Evolutionary conservation across 306 rosid species (phyloP), one percentile per base, ranked within the genome.

Genomic region (Medicago arabica): DNA sequence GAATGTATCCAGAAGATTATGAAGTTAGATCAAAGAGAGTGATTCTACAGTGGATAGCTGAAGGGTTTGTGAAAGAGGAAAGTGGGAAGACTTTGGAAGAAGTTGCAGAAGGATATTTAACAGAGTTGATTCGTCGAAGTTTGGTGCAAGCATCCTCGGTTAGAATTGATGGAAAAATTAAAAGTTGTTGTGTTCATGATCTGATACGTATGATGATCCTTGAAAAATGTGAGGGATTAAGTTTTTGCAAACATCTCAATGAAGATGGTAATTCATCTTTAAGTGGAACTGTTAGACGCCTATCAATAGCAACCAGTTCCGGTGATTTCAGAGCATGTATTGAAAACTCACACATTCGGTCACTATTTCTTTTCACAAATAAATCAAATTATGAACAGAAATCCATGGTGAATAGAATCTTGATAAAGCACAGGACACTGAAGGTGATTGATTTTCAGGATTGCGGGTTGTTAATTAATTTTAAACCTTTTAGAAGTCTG

Each of bases 31-130:
- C 21, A 2, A n/a, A 50, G 19, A 50, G 57, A 50, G 7, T 50
- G 10, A 12, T 50, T 50, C 9, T 9, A 6, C 57, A n/a, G 9
- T 50, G 57, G 57, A 50, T 50, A 50, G 21, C 58, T 6, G 21
- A 51, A 54, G 80, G 80, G 18, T 75, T 75, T 75, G 63, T 75
- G 2, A 75, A 50, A 6, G 13, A 2, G 8, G 41, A 47, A 36
- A 34, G 0, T 0, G 64, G 51, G 3, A 13, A 50, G 25, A 36
- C 53, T 12, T 34, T 75, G 8, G 80, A 75, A 19, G 43, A 74
- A 10, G 70, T 61, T 9, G 78, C 50, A 6, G 6, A 61, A 51
- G 11, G 58, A 16, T 51, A 51, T 51, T 51, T 51, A 51, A n/a
- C 10, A 2, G 23, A 51, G 58, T 51, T 51, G 58, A 17, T 51